Evolutionary conservation across 169 alveolate genomes (phyloP).

Genomic region (Sarcocystis neurona): DNA sequence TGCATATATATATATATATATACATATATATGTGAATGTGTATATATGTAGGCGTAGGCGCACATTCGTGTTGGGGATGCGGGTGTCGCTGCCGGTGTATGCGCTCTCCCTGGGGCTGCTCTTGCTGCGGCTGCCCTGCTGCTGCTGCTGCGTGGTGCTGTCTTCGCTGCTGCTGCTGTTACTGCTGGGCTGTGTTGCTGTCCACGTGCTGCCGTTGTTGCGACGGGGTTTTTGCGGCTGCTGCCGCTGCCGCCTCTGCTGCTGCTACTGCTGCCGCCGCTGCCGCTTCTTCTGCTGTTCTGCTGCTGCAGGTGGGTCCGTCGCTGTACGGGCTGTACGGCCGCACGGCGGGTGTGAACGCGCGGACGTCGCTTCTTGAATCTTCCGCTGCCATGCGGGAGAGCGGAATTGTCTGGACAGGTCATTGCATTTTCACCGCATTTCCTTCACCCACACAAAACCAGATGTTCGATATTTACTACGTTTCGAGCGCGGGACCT

Average conservation of each 20-base stretch:
- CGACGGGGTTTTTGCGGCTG: too few species aligned
- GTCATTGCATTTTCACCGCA: too few species aligned
- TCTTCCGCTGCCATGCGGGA: slow-evolving; percentile 28
- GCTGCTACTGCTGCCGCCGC: too few species aligned
- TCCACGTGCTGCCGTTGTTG: too few species aligned
- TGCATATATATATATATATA: background rate
- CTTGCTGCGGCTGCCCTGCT: too few species aligned
- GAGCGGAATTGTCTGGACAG: slow-evolving; percentile 56
- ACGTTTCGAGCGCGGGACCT: too few species aligned
- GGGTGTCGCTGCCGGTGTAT: background rate
- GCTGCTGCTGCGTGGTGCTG: too few species aligned
- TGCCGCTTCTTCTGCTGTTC: too few species aligned
- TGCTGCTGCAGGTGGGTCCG: slow-evolving; percentile 62
- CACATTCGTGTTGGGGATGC: background rate
- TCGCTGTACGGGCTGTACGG: slow-evolving; percentile 56
- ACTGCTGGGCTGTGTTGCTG: too few species aligned
- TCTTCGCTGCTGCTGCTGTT: background rate
- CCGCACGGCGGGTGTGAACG: slow-evolving; percentile 35
- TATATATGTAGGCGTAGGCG: background rate
- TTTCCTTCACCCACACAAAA: too few species aligned
- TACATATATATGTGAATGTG: background rate
- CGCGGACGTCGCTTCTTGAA: slow-evolving; percentile 28
- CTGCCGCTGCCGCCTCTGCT: background rate
- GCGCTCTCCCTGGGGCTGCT: background rate
- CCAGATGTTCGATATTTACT: too few species aligned